phyloP scores from a whole-genome alignment of 306 rosid genomes.

The Acacia crassicarpa region DNA sequence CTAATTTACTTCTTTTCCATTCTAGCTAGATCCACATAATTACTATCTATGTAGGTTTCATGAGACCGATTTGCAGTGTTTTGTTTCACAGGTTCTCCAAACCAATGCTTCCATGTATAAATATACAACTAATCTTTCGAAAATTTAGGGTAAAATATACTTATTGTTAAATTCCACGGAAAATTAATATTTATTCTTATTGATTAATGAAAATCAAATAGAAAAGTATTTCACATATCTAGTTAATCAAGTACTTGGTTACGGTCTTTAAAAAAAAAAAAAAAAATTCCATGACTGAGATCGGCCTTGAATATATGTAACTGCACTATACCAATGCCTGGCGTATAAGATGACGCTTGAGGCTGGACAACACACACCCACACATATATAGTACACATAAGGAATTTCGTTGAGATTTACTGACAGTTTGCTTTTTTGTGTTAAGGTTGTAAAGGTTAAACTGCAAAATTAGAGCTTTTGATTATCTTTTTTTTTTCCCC shows the following conservation, averaged over 20 bases:
- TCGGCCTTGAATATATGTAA: neutral
- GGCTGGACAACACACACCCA: neutral
- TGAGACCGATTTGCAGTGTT: neutral
- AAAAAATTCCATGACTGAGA: neutral
- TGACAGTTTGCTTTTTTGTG: neutral
- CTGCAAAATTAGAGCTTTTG: neutral
- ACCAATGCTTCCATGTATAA: neutral
- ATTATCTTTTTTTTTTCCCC: neutral
- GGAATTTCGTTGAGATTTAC: conserved; percentile 3
- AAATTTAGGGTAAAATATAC: neutral
- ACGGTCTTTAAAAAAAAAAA: no score
- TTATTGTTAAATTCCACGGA: neutral
- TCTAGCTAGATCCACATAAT: conserved; percentile 16
- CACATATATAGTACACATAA: neutral
- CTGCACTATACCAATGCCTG: neutral
- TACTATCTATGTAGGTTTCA: neutral
- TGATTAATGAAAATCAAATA: neutral
- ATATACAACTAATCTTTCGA: neutral
- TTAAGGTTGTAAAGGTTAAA: neutral
- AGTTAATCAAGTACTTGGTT: neutral
- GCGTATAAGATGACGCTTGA: neutral
- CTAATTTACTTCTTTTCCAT: conserved; percentile 21
- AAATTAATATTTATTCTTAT: neutral
- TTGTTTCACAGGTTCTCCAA: neutral
- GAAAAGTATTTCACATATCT: neutral